Base-by-base conservation (phyloP, 228 moss, liverwort and hornwort genomes). In the Sphagnum magellanicum region DNA sequence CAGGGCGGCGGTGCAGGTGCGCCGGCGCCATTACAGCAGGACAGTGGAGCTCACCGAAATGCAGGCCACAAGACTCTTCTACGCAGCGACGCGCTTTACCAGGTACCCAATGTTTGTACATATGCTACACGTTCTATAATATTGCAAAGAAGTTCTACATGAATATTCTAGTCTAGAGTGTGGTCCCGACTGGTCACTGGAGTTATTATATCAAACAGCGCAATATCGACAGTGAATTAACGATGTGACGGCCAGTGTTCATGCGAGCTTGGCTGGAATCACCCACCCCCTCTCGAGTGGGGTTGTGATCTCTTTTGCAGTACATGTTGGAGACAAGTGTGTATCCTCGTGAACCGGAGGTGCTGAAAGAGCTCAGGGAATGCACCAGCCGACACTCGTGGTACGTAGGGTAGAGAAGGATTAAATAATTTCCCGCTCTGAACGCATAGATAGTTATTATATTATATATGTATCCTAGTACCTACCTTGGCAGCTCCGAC, bases 241-340 rank as follows among this genome's bases (percentile, higher is more conserved):
- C 32, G 32, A 32, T 32, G 32, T 32, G 32, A 32, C 32, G 32
- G 32, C 32, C 32, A 32, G 32, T 32, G 3, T 32, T 32, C 3
- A 32, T 32, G 32, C 32, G 32, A 32, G 32, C 32, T 32, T 32
- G 32, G 32, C 3, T 32, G 32, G 32, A 32, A 32, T 32, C 32
- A 32, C 32, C 32, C 32, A 32, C 32, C 32, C 32, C 32, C 32
- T 32, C 32, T 32, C 32, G 32, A 32, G 32, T 32, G 32, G 32
- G 32, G 32, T 32, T 32, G 1, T 32, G 32, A 32, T 6, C 8
- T 64, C 49, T 32, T 52, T 16, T 80, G 81, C 86, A 94, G 94
- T 95, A 95, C 63, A 82, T 95, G 55, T 78, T 95, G 64, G 89
- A 90, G 70, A 88, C 92, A 0, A 92, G 78, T 61, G 90, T 90